These are phyloP conservation scores for Debaryomycetaceae sp. DNA, from an alignment of 1,139 yeast species.

Conservation along the genomic window DNA sequence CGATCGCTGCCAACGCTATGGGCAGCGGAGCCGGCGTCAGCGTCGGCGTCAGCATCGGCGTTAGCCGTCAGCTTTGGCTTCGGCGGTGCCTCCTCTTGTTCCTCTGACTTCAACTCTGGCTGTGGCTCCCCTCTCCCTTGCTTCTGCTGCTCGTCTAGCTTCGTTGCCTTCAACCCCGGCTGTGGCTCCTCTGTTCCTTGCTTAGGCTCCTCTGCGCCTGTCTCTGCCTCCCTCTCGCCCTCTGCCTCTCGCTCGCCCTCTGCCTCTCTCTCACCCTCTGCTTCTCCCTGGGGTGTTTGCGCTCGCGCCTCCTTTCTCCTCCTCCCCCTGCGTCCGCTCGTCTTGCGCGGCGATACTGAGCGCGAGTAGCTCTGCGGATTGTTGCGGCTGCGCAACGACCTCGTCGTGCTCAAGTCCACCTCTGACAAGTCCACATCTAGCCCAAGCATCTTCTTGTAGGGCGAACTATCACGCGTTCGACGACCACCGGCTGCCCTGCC, in stretches of 20 bases:
- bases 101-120: no score
- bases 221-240: not conserved
- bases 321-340: constrained; percentile 5
- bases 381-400: constrained; percentile 17
- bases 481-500: not conserved
- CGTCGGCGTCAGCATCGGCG: no score
- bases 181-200: not conserved
- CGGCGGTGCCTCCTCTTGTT: no score
- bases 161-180: constrained; percentile 1
- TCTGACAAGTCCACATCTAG: constrained; percentile 21
- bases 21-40: constrained; percentile 1
- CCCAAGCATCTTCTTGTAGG: constrained; percentile 15
- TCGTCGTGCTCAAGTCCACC: constrained; percentile 16
- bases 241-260: not conserved
- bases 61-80: no score
- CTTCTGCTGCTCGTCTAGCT: constrained; percentile 5
- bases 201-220: not conserved
- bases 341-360: constrained; percentile 4
- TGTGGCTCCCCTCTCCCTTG: constrained; percentile 3
- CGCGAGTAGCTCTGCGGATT: constrained; percentile 5
- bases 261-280: not conserved
- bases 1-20: constrained; percentile 30
- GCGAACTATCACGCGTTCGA: constrained; percentile 3
- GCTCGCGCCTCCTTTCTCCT: constrained; percentile 3
- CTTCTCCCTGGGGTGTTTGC: not conserved